Conservation (phyloP, 805 yeast genomes). For the Candida palmyrensis region DNA sequence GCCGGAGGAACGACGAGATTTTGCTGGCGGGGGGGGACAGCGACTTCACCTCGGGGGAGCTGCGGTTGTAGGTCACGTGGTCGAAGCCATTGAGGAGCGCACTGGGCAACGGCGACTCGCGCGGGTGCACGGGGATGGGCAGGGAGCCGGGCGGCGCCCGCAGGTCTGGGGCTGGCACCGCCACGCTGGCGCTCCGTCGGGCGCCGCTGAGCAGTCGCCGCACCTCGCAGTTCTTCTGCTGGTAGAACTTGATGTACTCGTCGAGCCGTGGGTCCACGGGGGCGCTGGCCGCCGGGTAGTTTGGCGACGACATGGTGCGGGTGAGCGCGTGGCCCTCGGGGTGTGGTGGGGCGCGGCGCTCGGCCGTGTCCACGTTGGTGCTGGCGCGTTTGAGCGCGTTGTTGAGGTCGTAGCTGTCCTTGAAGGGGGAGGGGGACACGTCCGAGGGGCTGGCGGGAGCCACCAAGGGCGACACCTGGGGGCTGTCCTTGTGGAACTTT, state of each 20-base stretch:
- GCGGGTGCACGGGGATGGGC: conserved; percentile 6
- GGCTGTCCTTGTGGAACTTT: conserved; percentile 18
- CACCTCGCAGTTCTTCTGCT: conserved; percentile 15
- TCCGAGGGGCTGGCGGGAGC: conserved; percentile 3
- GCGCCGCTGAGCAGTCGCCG: conserved; percentile 4
- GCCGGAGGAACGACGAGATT: conserved; percentile 25
- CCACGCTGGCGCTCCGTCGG: conserved; percentile 1
- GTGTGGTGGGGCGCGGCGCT: not conserved
- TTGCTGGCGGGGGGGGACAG: conserved; percentile 7
- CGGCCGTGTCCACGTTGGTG: not conserved
- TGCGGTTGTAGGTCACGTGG: conserved; percentile 6
- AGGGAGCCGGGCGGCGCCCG: not conserved
- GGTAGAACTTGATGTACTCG: conserved; percentile 32
- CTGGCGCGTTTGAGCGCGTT: conserved; percentile 1
- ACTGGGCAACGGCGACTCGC: conserved; percentile 13
- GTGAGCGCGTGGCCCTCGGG: conserved; percentile 6
- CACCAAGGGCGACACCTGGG: conserved; percentile 5
- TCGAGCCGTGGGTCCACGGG: conserved; percentile 35
- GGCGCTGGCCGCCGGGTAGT: not conserved
- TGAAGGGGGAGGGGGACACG: conserved; percentile 9
- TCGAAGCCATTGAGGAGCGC: conserved; percentile 15
- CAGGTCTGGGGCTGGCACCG: conserved; percentile 1
- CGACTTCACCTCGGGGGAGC: not conserved
- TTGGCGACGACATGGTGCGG: conserved; percentile 11
- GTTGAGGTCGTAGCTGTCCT: conserved; percentile 12